Conservation (phyloP, 441 rosid genomes). For the Bruguiera hainesii region DNA sequence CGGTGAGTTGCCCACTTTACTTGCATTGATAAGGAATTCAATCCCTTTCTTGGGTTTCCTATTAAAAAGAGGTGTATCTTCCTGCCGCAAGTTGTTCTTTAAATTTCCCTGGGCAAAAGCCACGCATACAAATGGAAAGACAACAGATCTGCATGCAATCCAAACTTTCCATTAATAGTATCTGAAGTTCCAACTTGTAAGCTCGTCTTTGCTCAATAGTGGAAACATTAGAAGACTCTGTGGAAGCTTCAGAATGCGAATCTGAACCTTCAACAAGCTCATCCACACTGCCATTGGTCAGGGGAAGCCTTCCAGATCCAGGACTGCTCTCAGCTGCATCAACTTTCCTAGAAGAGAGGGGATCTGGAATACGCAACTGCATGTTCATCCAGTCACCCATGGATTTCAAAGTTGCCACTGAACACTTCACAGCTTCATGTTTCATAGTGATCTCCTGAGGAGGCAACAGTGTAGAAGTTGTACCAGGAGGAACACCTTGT, state of each 20-base stretch:
- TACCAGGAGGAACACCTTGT: slow-evolving; percentile 88
- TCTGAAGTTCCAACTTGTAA: slow-evolving; percentile 99
- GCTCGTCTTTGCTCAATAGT: slow-evolving; percentile 97
- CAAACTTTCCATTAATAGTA: slow-evolving; percentile 19
- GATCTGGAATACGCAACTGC: slow-evolving; percentile 84
- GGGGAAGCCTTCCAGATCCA: slow-evolving; percentile 52
- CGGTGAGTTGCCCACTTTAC: slow-evolving; percentile 88
- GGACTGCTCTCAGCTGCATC: slow-evolving; percentile 56
- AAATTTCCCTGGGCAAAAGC: slow-evolving; percentile 27
- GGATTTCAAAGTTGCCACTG: slow-evolving; percentile 84
- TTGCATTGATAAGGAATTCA: slow-evolving; percentile 92
- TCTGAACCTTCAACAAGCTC: slow-evolving; percentile 80
- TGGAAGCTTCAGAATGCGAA: slow-evolving; percentile 76
- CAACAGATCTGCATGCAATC: slow-evolving; percentile 6
- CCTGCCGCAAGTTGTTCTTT: slow-evolving; percentile 72
- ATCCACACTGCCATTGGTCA: slow-evolving; percentile 79
- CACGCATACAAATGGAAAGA: slow-evolving; percentile 16
- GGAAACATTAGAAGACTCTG: slow-evolving; percentile 78
- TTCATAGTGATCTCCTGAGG: slow-evolving; percentile 91
- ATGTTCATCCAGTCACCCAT: slow-evolving; percentile 99
- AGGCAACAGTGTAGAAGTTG: slow-evolving; percentile 69
- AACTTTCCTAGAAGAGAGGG: slow-evolving; percentile 52
- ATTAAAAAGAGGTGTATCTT: slow-evolving; percentile 98
- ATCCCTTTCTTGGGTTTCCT: slow-evolving; percentile 94
- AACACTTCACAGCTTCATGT: slow-evolving; percentile 96